Base-by-base conservation (phyloP, 805 yeast species). In the Clavispora carvajalis region DNA sequence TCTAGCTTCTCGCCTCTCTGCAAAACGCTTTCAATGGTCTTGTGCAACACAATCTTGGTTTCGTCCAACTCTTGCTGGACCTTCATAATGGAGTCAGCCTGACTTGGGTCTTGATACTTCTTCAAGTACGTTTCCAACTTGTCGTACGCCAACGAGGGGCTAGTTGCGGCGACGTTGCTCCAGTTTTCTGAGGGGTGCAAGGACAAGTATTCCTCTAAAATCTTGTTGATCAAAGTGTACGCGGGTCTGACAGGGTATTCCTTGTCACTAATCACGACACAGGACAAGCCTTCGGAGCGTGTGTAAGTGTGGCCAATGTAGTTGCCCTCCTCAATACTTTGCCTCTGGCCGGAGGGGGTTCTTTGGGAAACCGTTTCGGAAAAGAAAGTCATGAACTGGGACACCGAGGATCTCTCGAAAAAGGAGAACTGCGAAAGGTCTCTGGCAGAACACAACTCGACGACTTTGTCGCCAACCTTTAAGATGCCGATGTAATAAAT, bases 1-100 rank as follows among this genome's bases (percentile, higher is more conserved):
- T 93, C 99, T 55, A 93, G 77, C 57, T 89, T 89, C 65, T 93
- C 99, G 38, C 99, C 99, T 62, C 99, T 80, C 63, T 88, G 95
- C 59, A 93, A 74, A 7, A 93, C 96, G 46, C 84, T 76, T 65
- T 93, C 97, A 51, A 93, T 91, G 35, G 97, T 89, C 68, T 91
- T 90, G 67, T 93, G 98, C 56, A 93, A 73, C 30, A 90, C 96
- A 53, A 91, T 87, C 71, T 93, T 93, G 26, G 99, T 93, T 60
- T 93, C 99, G 63, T 93, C 99, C 55, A 93, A 77, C 65, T 93
- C 99, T 59, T 89, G 95, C 70, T 93, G 99, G 17, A 93, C 99
- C 62, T 84, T 85, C 95, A 93, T 83, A 47, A 93, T 80, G 9
- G 96, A 84, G 62, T 93, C 99, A 0, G 98, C 98, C 69, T 93